phyloP scores from a whole-genome alignment of 148 eudicot genomes.

The Talinum fruticosum region DNA sequence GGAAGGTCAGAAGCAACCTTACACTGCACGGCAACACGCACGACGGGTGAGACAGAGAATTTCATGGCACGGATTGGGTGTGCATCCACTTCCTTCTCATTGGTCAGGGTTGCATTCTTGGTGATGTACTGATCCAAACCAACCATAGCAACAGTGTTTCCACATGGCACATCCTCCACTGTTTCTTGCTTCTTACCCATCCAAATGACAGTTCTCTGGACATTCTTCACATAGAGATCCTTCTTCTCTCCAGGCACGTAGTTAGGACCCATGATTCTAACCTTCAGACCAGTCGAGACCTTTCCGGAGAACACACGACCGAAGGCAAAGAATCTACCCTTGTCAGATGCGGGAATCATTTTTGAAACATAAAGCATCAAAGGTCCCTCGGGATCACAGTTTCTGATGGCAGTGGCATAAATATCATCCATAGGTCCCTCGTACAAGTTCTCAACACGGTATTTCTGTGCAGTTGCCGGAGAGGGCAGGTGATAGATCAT shows the following conservation, averaged over 20 bases:
- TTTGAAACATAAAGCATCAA: neutral
- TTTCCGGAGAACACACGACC: slow-evolving; percentile 3
- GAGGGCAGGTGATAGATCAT: neutral
- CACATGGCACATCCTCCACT: neutral
- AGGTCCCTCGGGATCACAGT: slow-evolving; percentile 1
- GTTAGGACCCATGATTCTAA: slow-evolving; percentile 5
- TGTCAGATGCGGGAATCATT: neutral
- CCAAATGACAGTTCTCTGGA: slow-evolving; percentile 2
- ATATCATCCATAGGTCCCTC: neutral
- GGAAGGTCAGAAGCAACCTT: slow-evolving; percentile 2
- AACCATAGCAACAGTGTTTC: neutral
- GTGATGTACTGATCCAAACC: slow-evolving; percentile 5
- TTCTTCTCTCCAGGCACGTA: neutral
- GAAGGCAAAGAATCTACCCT: slow-evolving; percentile 4
- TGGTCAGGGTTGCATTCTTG: neutral
- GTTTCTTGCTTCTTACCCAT: slow-evolving; percentile 2
- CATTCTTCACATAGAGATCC: neutral
- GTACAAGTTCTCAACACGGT: slow-evolving; percentile 7
- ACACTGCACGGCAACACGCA: slow-evolving; percentile 3
- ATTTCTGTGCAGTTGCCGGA: neutral
- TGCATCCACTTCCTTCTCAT: neutral
- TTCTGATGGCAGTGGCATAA: neutral
- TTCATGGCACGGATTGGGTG: slow-evolving; percentile 1
- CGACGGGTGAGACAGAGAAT: neutral
- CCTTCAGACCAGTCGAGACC: neutral